Conservation (phyloP, 1,284 basidiomycete genomes). For the Mixia osmundae region DNA sequence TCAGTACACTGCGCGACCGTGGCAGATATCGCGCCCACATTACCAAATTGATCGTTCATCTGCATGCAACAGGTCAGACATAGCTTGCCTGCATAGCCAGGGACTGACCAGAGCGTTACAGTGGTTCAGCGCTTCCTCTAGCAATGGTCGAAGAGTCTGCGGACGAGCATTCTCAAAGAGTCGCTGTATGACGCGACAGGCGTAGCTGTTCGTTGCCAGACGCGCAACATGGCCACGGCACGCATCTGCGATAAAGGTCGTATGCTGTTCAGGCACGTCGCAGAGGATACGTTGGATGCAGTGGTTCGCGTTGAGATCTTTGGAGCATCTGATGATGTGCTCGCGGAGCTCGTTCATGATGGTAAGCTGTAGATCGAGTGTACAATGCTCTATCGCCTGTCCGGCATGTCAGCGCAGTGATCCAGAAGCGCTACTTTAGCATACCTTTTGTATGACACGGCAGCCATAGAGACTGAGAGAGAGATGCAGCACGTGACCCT, state of each 20-base stretch:
- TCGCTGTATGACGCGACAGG: slow-evolving; percentile 83
- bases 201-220: slow-evolving; percentile 73
- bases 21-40: not conserved
- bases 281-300: slow-evolving; percentile 65
- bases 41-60: slow-evolving; percentile 5
- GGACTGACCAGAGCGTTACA: slow-evolving; percentile 30
- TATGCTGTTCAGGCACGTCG: slow-evolving; percentile 46
- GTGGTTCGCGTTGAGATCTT: slow-evolving; percentile 33
- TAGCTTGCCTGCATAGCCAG: no score
- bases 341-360: slow-evolving; percentile 61
- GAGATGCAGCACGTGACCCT: slow-evolving; percentile 50
- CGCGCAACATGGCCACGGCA: slow-evolving; percentile 67
- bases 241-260: slow-evolving; percentile 42
- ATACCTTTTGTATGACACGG: slow-evolving; percentile 26
- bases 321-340: slow-evolving; percentile 64
- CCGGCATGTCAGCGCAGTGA: no score
- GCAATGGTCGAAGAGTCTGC: slow-evolving; percentile 40
- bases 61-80: slow-evolving; percentile 8
- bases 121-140: slow-evolving; percentile 63
- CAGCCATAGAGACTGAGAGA: slow-evolving; percentile 92
- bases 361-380: slow-evolving; percentile 45
- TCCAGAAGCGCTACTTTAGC: not conserved
- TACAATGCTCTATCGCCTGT: slow-evolving; percentile 63
- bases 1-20: slow-evolving; percentile 20
- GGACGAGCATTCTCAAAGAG: slow-evolving; percentile 66